phyloP scores from a whole-genome alignment of 352 stramenopile species.

The Discostella stelligera region DNA sequence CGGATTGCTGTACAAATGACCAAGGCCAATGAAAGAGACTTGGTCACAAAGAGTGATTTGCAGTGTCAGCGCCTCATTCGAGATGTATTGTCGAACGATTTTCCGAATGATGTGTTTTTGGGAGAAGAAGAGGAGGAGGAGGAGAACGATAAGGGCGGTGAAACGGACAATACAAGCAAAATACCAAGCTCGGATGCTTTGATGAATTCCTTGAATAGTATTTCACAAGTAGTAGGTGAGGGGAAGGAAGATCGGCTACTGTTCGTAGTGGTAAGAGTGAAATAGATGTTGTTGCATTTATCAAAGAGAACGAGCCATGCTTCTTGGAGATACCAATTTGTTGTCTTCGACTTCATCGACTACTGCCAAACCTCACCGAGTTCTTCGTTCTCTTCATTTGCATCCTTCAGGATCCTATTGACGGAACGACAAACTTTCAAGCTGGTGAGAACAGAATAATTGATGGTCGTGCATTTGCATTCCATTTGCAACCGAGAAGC shows the following conservation, averaged over 20 bases:
- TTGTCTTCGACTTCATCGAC: slow-evolving; percentile 60
- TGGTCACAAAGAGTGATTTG: slow-evolving; percentile 89
- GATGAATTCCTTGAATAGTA: slow-evolving; percentile 27
- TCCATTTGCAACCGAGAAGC: not conserved
- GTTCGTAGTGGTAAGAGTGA: slow-evolving; percentile 40
- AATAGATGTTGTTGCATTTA: slow-evolving; percentile 1
- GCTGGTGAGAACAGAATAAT: slow-evolving; percentile 21
- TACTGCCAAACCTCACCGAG: slow-evolving; percentile 72
- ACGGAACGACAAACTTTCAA: slow-evolving; percentile 92
- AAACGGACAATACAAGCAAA: slow-evolving; percentile 83
- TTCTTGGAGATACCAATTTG: not conserved
- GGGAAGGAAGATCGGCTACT: slow-evolving; percentile 24
- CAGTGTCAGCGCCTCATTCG: slow-evolving; percentile 88
- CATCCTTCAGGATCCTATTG: slow-evolving; percentile 86
- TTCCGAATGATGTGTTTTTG: slow-evolving; percentile 82
- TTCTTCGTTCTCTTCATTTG: not conserved
- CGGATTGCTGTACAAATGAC: slow-evolving; percentile 68
- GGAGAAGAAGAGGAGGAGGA: slow-evolving; percentile 87
- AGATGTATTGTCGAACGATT: slow-evolving; percentile 74
- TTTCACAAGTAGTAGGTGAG: not conserved
- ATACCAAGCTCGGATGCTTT: slow-evolving; percentile 37
- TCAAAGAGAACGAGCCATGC: not conserved
- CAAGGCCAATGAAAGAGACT: slow-evolving; percentile 89
- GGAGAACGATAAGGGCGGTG: slow-evolving; percentile 78
- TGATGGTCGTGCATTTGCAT: not conserved